Percentiles rank a stretch among this genome's conserved stretches.
These are phyloP conservation scores for Solanum bulbocastanum DNA, from an alignment of 257 asterid species.

Conservation along the genomic window DNA sequence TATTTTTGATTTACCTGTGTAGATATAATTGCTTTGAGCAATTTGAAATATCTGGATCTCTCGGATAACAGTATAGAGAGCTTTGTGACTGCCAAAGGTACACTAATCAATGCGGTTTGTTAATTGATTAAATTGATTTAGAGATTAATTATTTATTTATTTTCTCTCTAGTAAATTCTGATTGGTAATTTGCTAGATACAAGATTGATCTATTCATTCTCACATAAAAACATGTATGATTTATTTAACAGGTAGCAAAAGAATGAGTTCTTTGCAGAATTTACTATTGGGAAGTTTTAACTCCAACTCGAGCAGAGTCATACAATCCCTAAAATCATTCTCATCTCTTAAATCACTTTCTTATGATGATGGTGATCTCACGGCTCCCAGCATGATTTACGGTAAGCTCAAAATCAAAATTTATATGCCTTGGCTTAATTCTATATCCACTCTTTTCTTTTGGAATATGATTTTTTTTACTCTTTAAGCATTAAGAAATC, in stretches of 20 bases:
- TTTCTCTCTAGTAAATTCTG: too few relatives aligned
- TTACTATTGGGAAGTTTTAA: background rate
- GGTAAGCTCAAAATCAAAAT: background rate
- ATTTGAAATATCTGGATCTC: background rate
- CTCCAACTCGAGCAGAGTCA: background rate
- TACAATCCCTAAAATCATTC: background rate
- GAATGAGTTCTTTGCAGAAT: background rate
- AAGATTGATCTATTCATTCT: too few relatives aligned
- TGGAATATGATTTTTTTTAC: background rate
- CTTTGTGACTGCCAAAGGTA: background rate
- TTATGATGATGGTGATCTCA: background rate
- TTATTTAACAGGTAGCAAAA: background rate
- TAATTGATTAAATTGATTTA: too few relatives aligned
- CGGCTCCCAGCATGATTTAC: background rate
- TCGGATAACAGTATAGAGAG: background rate
- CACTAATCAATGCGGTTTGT: background rate
- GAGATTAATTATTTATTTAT: too few relatives aligned
- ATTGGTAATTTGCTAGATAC: too few relatives aligned
- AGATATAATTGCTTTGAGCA: too few relatives aligned
- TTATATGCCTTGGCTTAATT: too few relatives aligned
- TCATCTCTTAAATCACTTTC: background rate
- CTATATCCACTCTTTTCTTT: too few relatives aligned
- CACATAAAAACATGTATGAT: background rate
- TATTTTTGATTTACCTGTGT: too few relatives aligned
- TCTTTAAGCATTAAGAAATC: background rate